Percentiles rank a stretch among this genome's conserved stretches.
Conservation (phyloP, 345 rosid species). For the Arabis alpina region DNA sequence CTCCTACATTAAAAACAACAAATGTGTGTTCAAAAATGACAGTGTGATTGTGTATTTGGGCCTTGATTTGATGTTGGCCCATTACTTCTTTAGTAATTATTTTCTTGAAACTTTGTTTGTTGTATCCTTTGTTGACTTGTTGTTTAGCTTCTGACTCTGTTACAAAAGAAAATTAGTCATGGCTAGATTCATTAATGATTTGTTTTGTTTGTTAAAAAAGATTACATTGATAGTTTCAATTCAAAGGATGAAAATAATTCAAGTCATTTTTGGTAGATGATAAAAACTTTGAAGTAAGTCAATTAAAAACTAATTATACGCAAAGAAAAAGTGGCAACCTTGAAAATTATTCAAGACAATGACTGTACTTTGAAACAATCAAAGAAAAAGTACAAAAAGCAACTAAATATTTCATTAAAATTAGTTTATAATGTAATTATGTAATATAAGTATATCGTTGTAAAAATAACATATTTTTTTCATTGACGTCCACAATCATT, state of each 20-base stretch:
- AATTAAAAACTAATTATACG: neutral
- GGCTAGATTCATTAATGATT: neutral
- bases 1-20: neutral
- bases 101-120: no score
- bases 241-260: neutral
- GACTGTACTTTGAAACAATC: neutral
- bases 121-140: no score
- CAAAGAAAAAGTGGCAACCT: no score
- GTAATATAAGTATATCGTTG: no score
- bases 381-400: neutral
- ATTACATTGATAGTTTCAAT: no score
- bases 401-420: no score
- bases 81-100: neutral
- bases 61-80: neutral
- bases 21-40: neutral
- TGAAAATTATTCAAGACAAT: neutral
- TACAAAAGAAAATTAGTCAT: neutral
- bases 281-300: neutral
- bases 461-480: no score
- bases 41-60: constrained; percentile 5
- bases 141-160: neutral
- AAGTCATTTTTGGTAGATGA: neutral
- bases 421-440: no score
- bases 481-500: no score
- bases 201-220: no score